Conservation (phyloP, 1,284 basidiomycete genomes). For the Austroboletus niveus region DNA sequence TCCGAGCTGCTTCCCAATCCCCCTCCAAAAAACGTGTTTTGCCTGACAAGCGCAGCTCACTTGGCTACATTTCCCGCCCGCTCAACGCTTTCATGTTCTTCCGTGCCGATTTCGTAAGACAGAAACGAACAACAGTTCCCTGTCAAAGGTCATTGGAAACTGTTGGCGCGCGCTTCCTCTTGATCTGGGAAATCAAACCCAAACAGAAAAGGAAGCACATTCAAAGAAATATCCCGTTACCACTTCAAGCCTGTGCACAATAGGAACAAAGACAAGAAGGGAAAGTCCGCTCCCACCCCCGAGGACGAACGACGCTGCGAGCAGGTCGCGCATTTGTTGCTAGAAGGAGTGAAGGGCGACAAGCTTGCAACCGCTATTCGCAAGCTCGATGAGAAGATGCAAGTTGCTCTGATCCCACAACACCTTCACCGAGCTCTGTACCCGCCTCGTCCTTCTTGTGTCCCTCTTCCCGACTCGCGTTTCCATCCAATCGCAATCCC, state of each 20-base stretch:
- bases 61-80: constrained; percentile 82
- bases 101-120: constrained; percentile 82
- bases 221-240: constrained; percentile 63
- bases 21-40: constrained; percentile 45
- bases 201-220: constrained; percentile 66
- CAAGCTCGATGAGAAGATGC: constrained; percentile 43
- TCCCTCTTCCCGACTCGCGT: constrained; percentile 47
- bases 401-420: constrained; percentile 7
- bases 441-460: constrained; percentile 57
- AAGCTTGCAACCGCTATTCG: constrained; percentile 65
- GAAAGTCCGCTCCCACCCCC: constrained; percentile 33
- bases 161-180: constrained; percentile 66
- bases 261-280: constrained; percentile 59
- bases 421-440: constrained; percentile 22
- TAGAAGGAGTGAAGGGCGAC: constrained; percentile 58
- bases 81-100: constrained; percentile 95
- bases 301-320: constrained; percentile 56
- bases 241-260: constrained; percentile 68
- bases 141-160: constrained; percentile 73
- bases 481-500: constrained; percentile 40
- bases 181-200: constrained; percentile 44
- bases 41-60: constrained; percentile 57
- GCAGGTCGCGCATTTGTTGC: constrained; percentile 59
- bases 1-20: constrained; percentile 38
- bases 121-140: constrained; percentile 78